Base-by-base conservation (phyloP, 2,329 filamentous ascomycete species). In the Aspergillus carbonarius region DNA sequence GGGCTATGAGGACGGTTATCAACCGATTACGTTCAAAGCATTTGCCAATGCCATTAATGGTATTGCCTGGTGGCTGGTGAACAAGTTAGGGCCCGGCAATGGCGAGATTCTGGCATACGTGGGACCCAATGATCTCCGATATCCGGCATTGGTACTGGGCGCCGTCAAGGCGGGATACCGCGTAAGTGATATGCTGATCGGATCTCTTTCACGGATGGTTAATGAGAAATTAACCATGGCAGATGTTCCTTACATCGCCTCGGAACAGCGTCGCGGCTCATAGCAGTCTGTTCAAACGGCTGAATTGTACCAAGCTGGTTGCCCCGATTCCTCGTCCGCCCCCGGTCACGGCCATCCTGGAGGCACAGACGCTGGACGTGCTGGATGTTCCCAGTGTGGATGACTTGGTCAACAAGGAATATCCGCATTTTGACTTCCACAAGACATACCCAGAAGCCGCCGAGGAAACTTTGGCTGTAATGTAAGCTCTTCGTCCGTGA, bases 41-140 rank as follows among this genome's bases (percentile, higher is more conserved):
- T 55, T 69, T 12, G 65, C 65, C 4, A 71, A 71, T 60, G 73
- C 72, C 2, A 51, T 65, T 18, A 65, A 67, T 59, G 69, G 60
- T 9, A 15, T 66, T n/a, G 59, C 62, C 5, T 56, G 51, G 47
- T 65, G 60, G 56, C 25, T 68, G 23, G 57, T 56, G 18, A 66
- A 70, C 25, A 67, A 64, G 4, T 67, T 76, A 42, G 73, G 73
- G 1, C 63, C 68, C 30, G 69, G 71, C 17, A 68, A 60, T 54
- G 60, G 58, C 2, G 68, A 75, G 40, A 72, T 71, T 4, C 54
- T 79, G 12, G 68, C 77, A 1, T 80, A 79, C 55, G 62, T 79
- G 10, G 78, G 77, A 0, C 73, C 75, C 2, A 77, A 72, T 54
- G 78, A 80, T 63, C 55, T 76, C 4, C 67, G 78, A 20, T 77